These are phyloP conservation scores for Periconia digitata DNA, from an alignment of 2,329 filamentous ascomycete species.

Conservation along the genomic window DNA sequence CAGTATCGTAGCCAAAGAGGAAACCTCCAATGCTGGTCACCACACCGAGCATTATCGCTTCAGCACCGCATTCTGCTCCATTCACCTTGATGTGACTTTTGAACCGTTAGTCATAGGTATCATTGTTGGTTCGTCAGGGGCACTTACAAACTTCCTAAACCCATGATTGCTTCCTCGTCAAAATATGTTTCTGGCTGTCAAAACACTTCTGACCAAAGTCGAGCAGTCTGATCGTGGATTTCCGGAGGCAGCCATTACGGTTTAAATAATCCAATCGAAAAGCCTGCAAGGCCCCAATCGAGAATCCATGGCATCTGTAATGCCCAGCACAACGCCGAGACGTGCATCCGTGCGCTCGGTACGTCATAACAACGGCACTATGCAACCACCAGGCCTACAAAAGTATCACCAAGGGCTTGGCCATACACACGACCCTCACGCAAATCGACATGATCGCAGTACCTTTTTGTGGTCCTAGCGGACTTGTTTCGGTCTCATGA, in stretches of 20 bases:
- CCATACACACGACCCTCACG: not conserved
- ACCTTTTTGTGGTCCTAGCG: not conserved
- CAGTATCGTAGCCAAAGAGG: slow-evolving; percentile 66
- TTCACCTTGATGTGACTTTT: slow-evolving; percentile 29
- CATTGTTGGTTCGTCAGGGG: not conserved
- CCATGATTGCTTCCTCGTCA: slow-evolving; percentile 18
- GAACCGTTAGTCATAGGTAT: slow-evolving; percentile 7
- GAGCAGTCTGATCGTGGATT: not conserved
- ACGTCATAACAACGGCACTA: slow-evolving; percentile 5
- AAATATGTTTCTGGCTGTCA: not conserved
- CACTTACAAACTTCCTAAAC: slow-evolving; percentile 25
- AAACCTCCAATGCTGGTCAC: slow-evolving; percentile 62
- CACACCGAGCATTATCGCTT: slow-evolving; percentile 56
- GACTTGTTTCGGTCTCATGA: not conserved
- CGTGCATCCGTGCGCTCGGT: not conserved
- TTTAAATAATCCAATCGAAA: not conserved
- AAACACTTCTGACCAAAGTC: not conserved
- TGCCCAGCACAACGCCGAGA: slow-evolving; percentile 7
- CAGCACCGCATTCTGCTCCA: slow-evolving; percentile 35
- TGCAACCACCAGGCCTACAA: too few species aligned
- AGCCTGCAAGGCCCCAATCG: not conserved
- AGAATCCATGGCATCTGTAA: slow-evolving; percentile 3
- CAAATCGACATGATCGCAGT: not conserved
- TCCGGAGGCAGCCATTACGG: not conserved
- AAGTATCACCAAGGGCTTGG: not conserved